These are phyloP conservation scores for Cinchona pubescens DNA, from an alignment of 257 asterid species.

Conservation along the genomic window DNA sequence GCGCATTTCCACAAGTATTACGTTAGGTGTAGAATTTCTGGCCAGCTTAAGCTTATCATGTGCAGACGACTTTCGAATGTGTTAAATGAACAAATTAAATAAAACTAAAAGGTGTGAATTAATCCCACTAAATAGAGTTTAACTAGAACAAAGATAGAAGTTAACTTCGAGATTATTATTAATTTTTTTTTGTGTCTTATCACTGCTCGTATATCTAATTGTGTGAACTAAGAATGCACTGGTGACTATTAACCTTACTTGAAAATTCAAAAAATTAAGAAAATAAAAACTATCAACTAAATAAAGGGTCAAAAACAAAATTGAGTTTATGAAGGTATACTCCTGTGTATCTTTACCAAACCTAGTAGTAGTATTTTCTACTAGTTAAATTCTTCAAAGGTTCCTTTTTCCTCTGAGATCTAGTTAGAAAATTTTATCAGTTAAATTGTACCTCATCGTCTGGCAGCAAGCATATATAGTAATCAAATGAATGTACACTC, in stretches of 20 bases:
- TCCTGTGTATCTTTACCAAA: slow-evolving; percentile 1
- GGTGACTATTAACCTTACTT: background rate
- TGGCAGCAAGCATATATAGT: too few relatives aligned
- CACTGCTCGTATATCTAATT: background rate
- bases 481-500: too few relatives aligned
- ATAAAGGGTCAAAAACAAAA: background rate
- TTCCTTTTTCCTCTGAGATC: background rate
- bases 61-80: background rate
- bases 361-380: background rate
- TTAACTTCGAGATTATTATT: background rate
- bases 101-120: background rate
- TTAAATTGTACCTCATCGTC: too few relatives aligned
- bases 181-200: too few relatives aligned
- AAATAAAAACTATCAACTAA: background rate
- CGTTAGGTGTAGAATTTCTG: slow-evolving; percentile 31
- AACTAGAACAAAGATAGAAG: too few relatives aligned
- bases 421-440: background rate
- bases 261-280: background rate
- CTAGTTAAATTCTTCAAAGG: background rate
- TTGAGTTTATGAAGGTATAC: background rate
- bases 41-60: slow-evolving; percentile 6
- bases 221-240: background rate
- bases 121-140: background rate
- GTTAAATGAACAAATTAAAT: background rate
- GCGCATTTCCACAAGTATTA: slow-evolving; percentile 27